phyloP scores from a whole-genome alignment of 2,329 filamentous ascomycete species.

The Daldinia sp. region DNA sequence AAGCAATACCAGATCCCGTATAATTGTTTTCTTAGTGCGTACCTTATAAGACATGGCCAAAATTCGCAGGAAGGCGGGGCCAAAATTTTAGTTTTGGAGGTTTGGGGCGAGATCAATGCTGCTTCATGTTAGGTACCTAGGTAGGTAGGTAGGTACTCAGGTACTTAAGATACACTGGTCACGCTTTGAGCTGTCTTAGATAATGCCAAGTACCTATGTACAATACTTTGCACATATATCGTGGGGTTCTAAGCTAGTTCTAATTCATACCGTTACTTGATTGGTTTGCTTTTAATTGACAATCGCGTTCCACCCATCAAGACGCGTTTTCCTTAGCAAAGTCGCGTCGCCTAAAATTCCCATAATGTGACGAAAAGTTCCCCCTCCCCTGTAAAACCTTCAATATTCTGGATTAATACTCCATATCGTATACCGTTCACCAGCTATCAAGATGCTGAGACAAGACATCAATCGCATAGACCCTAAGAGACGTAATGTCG shows the following conservation, averaged over 20 bases:
- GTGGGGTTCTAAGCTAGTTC: not conserved
- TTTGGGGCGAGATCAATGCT: too few species aligned
- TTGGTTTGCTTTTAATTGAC: constrained; percentile 33
- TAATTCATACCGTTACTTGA: constrained; percentile 20
- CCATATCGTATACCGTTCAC: not conserved
- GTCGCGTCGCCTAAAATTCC: constrained; percentile 26
- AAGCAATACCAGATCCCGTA: not conserved
- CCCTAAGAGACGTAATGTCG: constrained; percentile 79
- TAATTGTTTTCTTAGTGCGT: too few species aligned
- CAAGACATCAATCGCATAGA: constrained; percentile 59
- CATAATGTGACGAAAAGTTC: constrained; percentile 2
- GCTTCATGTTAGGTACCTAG: too few species aligned
- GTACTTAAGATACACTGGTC: too few species aligned
- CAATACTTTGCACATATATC: not conserved
- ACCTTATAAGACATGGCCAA: too few species aligned
- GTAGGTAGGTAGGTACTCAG: too few species aligned
- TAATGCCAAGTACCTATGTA: too few species aligned
- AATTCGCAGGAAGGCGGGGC: too few species aligned
- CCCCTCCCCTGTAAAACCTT: constrained; percentile 17
- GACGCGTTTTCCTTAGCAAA: constrained; percentile 37
- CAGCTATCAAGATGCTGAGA: constrained; percentile 40
- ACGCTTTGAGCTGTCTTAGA: too few species aligned
- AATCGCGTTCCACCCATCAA: constrained; percentile 30
- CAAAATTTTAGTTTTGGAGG: not conserved
- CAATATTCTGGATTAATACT: not conserved